These are phyloP conservation scores for Rhizophagus prolifer DNA, from an alignment of 192 early-diverging fungal species.

Conservation along the genomic window DNA sequence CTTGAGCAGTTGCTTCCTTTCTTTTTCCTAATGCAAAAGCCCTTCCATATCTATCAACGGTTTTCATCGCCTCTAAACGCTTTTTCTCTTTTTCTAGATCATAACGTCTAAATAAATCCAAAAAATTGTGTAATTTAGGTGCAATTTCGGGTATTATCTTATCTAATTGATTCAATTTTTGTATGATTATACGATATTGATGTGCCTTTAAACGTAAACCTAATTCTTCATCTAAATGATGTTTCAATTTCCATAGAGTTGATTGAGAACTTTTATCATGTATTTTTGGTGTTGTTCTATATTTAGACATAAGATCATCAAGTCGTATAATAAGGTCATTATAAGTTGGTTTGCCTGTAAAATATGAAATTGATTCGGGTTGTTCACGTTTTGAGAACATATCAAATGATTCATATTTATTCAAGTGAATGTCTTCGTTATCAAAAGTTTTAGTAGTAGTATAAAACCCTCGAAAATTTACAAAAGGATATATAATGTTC, in stretches of 20 bases:
- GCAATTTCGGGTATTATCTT: constrained; percentile 39
- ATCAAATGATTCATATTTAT: constrained; percentile 21
- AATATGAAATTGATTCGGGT: constrained; percentile 78
- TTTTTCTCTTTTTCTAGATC: constrained; percentile 38
- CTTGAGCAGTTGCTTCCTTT: constrained; percentile 77
- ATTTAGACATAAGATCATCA: constrained; percentile 50
- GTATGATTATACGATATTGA: constrained; percentile 52
- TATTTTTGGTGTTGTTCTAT: constrained; percentile 30
- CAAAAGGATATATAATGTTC: neutral
- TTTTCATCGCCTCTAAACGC: constrained; percentile 30
- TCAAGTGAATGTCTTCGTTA: too few species aligned
- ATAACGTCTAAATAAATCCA: constrained; percentile 32
- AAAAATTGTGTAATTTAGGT: constrained; percentile 17
- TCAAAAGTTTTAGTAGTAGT: too few species aligned
- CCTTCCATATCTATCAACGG: constrained; percentile 69
- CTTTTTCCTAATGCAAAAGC: constrained; percentile 74
- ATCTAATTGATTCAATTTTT: constrained; percentile 47
- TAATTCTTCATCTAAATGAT: constrained; percentile 39
- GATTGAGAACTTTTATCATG: neutral
- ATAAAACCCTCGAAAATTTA: neutral
- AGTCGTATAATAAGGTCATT: constrained; percentile 70
- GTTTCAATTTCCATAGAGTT: constrained; percentile 30
- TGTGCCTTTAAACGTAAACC: constrained; percentile 53
- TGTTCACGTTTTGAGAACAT: constrained; percentile 45
- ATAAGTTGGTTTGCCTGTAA: constrained; percentile 82